Conservation (phyloP, 2,329 filamentous ascomycete genomes). For the Grosmannia clavigera region DNA sequence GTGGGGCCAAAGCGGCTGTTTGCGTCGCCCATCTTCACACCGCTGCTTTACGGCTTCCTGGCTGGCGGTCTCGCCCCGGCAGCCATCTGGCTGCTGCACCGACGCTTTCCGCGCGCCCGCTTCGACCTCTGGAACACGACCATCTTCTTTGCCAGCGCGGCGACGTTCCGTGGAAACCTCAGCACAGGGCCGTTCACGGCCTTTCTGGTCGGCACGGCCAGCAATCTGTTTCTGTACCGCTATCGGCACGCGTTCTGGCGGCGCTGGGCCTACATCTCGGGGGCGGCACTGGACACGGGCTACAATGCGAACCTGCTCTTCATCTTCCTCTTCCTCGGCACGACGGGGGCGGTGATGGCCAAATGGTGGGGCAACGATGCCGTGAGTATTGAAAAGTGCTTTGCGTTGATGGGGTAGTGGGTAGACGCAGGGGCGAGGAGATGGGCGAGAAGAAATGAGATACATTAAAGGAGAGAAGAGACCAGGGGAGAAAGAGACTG, state of each 20-base stretch:
- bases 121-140: conserved; percentile 15
- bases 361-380: conserved; percentile 14
- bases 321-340: conserved; percentile 12
- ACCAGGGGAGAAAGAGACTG: background rate
- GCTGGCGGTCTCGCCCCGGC: conserved; percentile 8
- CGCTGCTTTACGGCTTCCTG: conserved; percentile 12
- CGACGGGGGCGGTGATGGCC: conserved; percentile 10
- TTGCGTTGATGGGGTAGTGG: conserved; percentile 1
- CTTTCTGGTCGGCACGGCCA: conserved; percentile 10
- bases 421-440: background rate
- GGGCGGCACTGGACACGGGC: conserved; percentile 12
- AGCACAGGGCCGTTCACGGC: conserved; percentile 12
- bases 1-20: conserved; percentile 12
- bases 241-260: conserved; percentile 11
- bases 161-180: conserved; percentile 10
- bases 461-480: background rate
- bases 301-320: conserved; percentile 13
- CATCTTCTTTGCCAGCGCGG: conserved; percentile 13
- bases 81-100: conserved; percentile 11
- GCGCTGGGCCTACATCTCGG: conserved; percentile 12
- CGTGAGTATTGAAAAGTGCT: conserved; percentile 10
- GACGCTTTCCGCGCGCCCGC: conserved; percentile 8
- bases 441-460: background rate
- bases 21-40: conserved; percentile 9
- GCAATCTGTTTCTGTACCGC: conserved; percentile 12